Conservation (phyloP, 345 rosid genomes). For the Populus euphratica region DNA sequence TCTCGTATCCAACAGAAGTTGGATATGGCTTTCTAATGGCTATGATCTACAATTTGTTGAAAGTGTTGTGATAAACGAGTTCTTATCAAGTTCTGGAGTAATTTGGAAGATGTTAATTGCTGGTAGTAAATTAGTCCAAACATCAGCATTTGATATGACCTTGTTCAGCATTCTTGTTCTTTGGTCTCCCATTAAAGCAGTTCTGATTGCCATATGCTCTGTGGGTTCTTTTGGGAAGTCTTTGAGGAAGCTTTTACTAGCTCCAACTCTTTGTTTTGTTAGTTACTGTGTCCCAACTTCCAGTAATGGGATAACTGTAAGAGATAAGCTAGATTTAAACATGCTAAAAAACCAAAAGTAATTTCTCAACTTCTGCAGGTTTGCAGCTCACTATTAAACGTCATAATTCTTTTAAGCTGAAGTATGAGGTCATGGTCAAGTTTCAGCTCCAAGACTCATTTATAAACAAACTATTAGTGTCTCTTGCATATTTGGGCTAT, state of each 20-base stretch:
- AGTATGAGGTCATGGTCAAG: not conserved
- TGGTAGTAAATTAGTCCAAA: not conserved
- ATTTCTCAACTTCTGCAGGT: no score
- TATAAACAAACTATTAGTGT: not conserved
- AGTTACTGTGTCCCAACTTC: not conserved
- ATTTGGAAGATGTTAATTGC: not conserved
- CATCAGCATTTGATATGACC: not conserved
- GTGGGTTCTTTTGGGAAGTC: not conserved
- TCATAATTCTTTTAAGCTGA: not conserved
- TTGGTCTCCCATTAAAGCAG: not conserved
- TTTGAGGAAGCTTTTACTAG: not conserved
- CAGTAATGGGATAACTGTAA: no score
- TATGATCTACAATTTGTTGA: not conserved
- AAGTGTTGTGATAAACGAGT: not conserved
- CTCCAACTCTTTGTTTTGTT: not conserved
- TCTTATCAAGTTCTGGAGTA: not conserved
- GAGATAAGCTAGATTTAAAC: no score
- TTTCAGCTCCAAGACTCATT: not conserved
- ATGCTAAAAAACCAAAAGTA: no score
- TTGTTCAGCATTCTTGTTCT: not conserved
- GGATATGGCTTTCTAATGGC: constrained; percentile 1
- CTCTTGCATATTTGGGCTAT: not conserved
- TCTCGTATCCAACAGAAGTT: not conserved
- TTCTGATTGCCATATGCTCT: not conserved
- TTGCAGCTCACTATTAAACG: no score